A percentile compares a stretch with the other conserved stretches of the same genome.
phyloP scores from a whole-genome alignment of 2,329 filamentous ascomycete genomes.

The Trichoderma sp. region DNA sequence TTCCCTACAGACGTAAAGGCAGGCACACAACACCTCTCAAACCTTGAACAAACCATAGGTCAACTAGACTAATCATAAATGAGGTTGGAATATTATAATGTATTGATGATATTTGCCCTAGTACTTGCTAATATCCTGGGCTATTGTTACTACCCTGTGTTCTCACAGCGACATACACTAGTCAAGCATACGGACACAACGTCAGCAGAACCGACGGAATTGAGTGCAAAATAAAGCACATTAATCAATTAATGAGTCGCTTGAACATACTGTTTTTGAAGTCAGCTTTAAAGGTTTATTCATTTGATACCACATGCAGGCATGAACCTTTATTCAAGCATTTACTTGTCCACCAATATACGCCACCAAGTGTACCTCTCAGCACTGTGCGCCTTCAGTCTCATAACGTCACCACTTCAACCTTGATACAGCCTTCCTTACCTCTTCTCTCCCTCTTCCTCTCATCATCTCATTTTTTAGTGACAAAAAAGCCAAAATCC shows the following conservation, averaged over 20 bases:
- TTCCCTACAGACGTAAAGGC: background rate
- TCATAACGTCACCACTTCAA: background rate
- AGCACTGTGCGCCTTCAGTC: background rate
- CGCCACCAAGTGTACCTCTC: background rate
- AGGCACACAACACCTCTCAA: background rate
- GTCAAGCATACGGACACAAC: no score
- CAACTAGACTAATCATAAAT: conserved; percentile 34
- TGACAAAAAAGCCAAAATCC: background rate
- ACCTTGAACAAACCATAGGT: background rate
- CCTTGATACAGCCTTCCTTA: background rate
- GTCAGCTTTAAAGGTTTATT: no score
- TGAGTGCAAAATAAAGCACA: no score
- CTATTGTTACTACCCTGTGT: conserved; percentile 14
- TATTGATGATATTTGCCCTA: background rate
- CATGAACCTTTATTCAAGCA: background rate
- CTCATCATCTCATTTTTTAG: background rate
- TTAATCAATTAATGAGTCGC: no score
- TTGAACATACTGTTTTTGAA: no score
- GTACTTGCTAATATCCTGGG: conserved; percentile 27
- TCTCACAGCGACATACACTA: no score
- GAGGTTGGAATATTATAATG: conserved; percentile 32
- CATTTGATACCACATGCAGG: no score
- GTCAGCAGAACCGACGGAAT: no score
- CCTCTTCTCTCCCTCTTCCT: background rate
- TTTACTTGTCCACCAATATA: background rate